Percentiles rank a stretch among this genome's conserved stretches.
These are phyloP conservation scores for Celoporthe dispersa DNA, from an alignment of 2,329 filamentous ascomycete genomes.

Conservation along the genomic window DNA sequence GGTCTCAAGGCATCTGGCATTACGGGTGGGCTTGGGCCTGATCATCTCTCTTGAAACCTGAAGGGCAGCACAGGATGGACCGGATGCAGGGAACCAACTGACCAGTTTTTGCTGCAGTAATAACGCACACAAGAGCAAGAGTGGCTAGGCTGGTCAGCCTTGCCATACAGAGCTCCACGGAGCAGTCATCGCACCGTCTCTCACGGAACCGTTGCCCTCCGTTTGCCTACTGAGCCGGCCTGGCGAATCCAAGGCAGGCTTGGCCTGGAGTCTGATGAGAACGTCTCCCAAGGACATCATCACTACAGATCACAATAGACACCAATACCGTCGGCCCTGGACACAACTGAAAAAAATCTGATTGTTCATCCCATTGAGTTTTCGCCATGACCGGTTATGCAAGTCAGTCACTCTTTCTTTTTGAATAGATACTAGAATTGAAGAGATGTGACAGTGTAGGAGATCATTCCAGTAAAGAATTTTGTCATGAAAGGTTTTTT, in stretches of 20 bases:
- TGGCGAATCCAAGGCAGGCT: background rate
- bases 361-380: background rate
- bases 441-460: slow-evolving; percentile 6
- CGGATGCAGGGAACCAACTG: background rate
- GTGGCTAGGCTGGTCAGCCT: background rate
- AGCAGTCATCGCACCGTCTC: too few species aligned
- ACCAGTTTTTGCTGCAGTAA: background rate
- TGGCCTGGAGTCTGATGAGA: background rate
- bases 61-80: background rate
- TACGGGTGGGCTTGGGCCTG: background rate
- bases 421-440: slow-evolving; percentile 10
- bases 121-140: background rate
- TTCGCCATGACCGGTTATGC: slow-evolving; percentile 10
- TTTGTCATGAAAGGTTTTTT: background rate
- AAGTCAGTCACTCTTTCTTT: slow-evolving; percentile 3
- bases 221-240: background rate
- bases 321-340: background rate
- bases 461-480: background rate
- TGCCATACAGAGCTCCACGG: background rate
- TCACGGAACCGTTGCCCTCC: too few species aligned
- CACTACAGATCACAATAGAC: background rate
- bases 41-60: background rate
- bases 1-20: background rate
- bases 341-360: background rate
- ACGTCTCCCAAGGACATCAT: background rate